phyloP scores from a whole-genome alignment of 2,329 filamentous ascomycete genomes.

The Cordyceps tenuipes region DNA sequence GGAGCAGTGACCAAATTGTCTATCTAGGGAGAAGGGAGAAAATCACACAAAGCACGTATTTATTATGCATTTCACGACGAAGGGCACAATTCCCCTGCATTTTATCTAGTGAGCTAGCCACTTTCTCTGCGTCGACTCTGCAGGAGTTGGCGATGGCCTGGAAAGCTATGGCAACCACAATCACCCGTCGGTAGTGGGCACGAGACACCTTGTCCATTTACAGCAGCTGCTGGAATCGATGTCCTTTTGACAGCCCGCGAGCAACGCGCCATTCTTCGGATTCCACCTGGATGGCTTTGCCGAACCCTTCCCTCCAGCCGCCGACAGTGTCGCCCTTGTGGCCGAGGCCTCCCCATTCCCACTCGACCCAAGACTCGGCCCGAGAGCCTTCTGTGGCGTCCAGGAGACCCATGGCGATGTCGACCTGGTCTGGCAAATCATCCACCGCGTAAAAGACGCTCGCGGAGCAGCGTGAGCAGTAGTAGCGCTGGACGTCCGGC shows the following conservation, averaged over 20 bases:
- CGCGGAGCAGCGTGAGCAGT: slow-evolving; percentile 40
- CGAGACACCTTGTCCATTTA: neutral
- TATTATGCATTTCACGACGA: neutral
- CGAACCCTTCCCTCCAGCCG: slow-evolving; percentile 32
- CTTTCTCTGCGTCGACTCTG: too few species aligned
- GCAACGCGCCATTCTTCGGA: slow-evolving; percentile 26
- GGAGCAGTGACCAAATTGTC: neutral
- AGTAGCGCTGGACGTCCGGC: slow-evolving; percentile 37
- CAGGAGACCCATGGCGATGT: slow-evolving; percentile 37
- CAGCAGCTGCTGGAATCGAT: neutral
- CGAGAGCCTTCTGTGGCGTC: slow-evolving; percentile 35
- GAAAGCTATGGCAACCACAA: neutral
- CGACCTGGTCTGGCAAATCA: slow-evolving; percentile 29
- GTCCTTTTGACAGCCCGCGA: slow-evolving; percentile 13
- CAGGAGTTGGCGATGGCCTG: neutral
- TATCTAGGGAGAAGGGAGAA: neutral
- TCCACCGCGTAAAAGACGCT: slow-evolving; percentile 36
- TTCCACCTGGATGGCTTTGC: slow-evolving; percentile 24
- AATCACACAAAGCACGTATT: neutral
- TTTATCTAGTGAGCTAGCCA: too few species aligned
- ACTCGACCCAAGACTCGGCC: slow-evolving; percentile 35
- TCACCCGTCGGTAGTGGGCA: neutral
- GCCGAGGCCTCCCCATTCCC: slow-evolving; percentile 28
- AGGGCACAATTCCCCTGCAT: neutral
- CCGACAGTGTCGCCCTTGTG: slow-evolving; percentile 28